Evolutionary conservation across 2,329 filamentous ascomycete genomes (phyloP), one percentile per base, ranked within the genome.

Genomic region (Didymellaceae sp.): DNA sequence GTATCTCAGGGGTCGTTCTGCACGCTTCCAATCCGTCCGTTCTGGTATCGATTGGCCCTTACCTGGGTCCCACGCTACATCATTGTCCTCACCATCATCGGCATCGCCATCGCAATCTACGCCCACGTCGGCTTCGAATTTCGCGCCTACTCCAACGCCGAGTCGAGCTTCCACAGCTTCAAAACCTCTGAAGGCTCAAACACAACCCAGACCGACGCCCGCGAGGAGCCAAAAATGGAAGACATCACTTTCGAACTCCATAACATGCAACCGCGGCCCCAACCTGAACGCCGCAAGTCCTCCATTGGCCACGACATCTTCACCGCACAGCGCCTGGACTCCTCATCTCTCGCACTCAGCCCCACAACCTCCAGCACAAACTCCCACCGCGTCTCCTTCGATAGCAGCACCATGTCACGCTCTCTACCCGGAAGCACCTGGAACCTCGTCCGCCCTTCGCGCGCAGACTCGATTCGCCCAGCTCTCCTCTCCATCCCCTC

Each of bases 61-160:
- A 82, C 82, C 49, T 93, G 89, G 89, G 79, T 89, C 6, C 89
- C 89, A 26, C 81, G 89, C 40, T 91, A 91, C 57, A 58, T 89
- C 26, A 85, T 91, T 42, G 83, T 88, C 57, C 64, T 80, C 7
- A 75, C 81, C 20, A 87, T 92, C 55, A 73, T 90, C 25, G 69
- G 78, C 21, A 82, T 89, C 2, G 90, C 90, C 39, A 75, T 82
- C 18, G 82, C 82, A 6, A 86, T 91, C n/a, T 91, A 91, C 66
- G 65, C 83, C 9, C 88, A 90, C 57, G 84, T 91, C 6, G 75
- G 77, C 0, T 68, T 67, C 40, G 54, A 66, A 42, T 70, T 81
- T 54, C 73, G 71, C 11, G 46, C 52, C 57, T 77, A 62, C 59
- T 68, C 60, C 32, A 63, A 47, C n/a, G 21, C 51, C 11, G 55